These are phyloP conservation scores for Elongisporangium undulatum DNA, from an alignment of 352 stramenopile genomes.

Conservation along the genomic window DNA sequence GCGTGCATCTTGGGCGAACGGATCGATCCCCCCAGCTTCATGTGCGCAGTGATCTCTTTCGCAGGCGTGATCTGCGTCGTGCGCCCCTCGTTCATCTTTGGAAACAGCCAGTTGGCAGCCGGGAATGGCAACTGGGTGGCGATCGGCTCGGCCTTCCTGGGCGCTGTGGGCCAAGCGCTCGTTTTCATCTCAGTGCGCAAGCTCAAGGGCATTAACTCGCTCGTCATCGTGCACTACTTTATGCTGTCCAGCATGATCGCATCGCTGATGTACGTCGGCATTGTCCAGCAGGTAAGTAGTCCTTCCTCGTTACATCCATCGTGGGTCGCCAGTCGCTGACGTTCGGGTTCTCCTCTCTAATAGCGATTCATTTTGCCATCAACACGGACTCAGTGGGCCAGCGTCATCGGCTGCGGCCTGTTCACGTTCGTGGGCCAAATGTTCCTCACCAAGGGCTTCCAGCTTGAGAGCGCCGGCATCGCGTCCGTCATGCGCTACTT, in stretches of 20 bases:
- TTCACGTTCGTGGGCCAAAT: slow-evolving; percentile 70
- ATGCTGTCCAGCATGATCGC: slow-evolving; percentile 52
- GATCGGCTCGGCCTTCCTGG: slow-evolving; percentile 42
- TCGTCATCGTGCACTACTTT: slow-evolving; percentile 79
- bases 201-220: slow-evolving; percentile 48
- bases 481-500: slow-evolving; percentile 83
- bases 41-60: slow-evolving; percentile 32
- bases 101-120: slow-evolving; percentile 27
- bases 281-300: slow-evolving; percentile 41
- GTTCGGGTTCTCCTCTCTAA: slow-evolving; percentile 4
- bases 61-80: slow-evolving; percentile 45
- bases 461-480: slow-evolving; percentile 80
- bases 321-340: neutral
- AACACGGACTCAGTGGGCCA: slow-evolving; percentile 31
- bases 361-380: slow-evolving; percentile 44
- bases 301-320: neutral
- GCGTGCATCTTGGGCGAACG: slow-evolving; percentile 33
- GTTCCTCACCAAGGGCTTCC: slow-evolving; percentile 75
- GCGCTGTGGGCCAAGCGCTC: slow-evolving; percentile 57
- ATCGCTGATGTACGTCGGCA: slow-evolving; percentile 44
- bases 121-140: slow-evolving; percentile 43
- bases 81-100: slow-evolving; percentile 39
- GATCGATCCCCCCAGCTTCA: slow-evolving; percentile 30
- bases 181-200: slow-evolving; percentile 70
- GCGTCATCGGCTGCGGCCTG: slow-evolving; percentile 48